Conservation (phyloP, 2,329 filamentous ascomycete species). For the Epicoccum nigrum region DNA sequence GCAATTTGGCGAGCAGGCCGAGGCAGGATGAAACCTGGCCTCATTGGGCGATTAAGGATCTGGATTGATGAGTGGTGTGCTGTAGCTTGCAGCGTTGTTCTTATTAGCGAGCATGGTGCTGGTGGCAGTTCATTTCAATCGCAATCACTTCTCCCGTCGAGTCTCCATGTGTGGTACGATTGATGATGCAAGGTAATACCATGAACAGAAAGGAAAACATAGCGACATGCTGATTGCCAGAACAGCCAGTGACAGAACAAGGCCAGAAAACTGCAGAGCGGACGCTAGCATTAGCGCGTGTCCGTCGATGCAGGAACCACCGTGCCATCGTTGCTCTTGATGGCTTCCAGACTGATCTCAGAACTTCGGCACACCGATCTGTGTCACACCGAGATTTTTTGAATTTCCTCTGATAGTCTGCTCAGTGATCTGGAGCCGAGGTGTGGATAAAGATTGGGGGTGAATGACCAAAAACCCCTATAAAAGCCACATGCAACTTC, state of each 20-base stretch:
- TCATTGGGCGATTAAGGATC: constrained; percentile 26
- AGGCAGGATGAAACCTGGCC: constrained; percentile 36
- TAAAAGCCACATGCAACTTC: not conserved
- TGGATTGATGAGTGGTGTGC: constrained; percentile 3
- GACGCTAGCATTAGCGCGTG: not conserved
- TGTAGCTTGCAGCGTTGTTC: not conserved
- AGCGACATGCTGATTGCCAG: not conserved
- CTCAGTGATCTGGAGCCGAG: too few species aligned
- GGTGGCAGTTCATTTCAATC: not conserved
- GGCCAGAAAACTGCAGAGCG: not conserved
- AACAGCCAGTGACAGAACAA: not conserved
- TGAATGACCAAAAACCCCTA: not conserved
- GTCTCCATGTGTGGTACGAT: not conserved
- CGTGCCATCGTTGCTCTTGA: not conserved
- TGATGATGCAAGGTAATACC: too few species aligned
- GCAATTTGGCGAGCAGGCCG: constrained; percentile 31
- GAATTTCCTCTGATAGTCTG: too few species aligned
- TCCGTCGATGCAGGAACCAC: not conserved
- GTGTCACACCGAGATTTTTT: too few species aligned
- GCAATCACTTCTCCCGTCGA: not conserved
- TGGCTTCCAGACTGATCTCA: too few species aligned
- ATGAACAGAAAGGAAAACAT: not conserved
- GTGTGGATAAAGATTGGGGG: too few species aligned
- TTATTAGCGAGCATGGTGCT: not conserved
- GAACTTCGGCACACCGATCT: too few species aligned